A percentile compares a stretch with the other conserved stretches of the same genome.
Evolutionary conservation across 2,329 filamentous ascomycete genomes (phyloP).

Genomic region (Niveomyces coronatus): DNA sequence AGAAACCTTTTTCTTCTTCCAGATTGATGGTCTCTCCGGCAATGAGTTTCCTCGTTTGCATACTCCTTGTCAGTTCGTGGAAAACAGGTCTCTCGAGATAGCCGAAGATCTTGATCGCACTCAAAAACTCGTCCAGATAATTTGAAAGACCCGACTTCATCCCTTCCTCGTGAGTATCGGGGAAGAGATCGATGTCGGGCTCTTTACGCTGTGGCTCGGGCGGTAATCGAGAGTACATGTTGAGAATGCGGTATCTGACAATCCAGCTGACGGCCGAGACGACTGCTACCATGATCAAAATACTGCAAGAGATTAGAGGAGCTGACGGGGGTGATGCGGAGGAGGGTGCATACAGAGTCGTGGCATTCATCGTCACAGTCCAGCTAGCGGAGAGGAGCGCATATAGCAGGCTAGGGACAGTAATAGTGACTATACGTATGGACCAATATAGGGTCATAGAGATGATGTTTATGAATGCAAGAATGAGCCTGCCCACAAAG

Average conservation of each 20-base stretch:
- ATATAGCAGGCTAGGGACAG: slow-evolving; percentile 80
- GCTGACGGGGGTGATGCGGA: not conserved
- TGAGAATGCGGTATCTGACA: slow-evolving; percentile 88
- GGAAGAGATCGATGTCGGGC: slow-evolving; percentile 88
- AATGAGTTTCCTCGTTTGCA: slow-evolving; percentile 95
- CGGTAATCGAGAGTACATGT: slow-evolving; percentile 90
- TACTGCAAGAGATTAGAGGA: slow-evolving; percentile 31
- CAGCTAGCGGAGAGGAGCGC: slow-evolving; percentile 82
- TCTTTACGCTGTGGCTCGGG: slow-evolving; percentile 94
- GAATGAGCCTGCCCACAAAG: slow-evolving; percentile 42
- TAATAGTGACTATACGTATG: slow-evolving; percentile 79
- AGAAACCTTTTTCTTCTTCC: slow-evolving; percentile 97
- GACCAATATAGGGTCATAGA: slow-evolving; percentile 63
- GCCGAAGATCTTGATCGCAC: slow-evolving; percentile 97
- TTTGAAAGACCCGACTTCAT: slow-evolving; percentile 87
- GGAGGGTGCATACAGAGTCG: slow-evolving; percentile 60
- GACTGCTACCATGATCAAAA: slow-evolving; percentile 66
- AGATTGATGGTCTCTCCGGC: slow-evolving; percentile 90
- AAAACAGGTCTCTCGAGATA: slow-evolving; percentile 95
- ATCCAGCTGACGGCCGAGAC: slow-evolving; percentile 89
- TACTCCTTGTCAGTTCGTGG: slow-evolving; percentile 91
- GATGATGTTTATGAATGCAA: slow-evolving; percentile 43
- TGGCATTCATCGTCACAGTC: slow-evolving; percentile 98
- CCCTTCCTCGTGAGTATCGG: slow-evolving; percentile 81
- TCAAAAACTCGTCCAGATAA: slow-evolving; percentile 95